Evolutionary conservation across 139 green algal genomes (phyloP).

Genomic region (Axilococcus clingmanii): DNA sequence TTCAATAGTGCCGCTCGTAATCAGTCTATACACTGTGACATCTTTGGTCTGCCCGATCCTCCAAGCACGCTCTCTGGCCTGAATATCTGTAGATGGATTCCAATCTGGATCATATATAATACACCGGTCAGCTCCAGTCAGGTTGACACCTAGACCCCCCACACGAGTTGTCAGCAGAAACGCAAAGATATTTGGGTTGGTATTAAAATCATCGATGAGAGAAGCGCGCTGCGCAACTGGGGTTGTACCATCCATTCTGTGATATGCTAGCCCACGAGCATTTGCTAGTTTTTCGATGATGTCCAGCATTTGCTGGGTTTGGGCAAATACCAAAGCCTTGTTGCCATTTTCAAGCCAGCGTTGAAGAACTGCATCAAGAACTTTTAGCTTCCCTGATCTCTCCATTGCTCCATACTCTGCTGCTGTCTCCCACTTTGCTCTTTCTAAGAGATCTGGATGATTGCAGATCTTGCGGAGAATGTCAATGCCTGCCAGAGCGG

Average conservation of each 20-base stretch:
- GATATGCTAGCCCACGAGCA: conserved; percentile 26
- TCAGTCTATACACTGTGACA: conserved; percentile 90
- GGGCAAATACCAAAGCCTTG: conserved; percentile 64
- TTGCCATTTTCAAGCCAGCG: conserved; percentile 52
- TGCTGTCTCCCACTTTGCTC: conserved; percentile 30
- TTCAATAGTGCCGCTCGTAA: conserved; percentile 94
- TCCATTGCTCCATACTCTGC: conserved; percentile 48
- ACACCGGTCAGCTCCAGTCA: conserved; percentile 88
- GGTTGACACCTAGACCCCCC: conserved; percentile 92
- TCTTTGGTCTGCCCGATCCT: conserved; percentile 86
- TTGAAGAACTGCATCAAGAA: conserved; percentile 58
- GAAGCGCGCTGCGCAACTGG: conserved; percentile 47
- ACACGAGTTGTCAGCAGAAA: conserved; percentile 97
- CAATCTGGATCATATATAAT: conserved; percentile 97
- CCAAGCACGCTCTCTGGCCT: conserved; percentile 92
- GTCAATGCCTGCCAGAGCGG: conserved; percentile 88
- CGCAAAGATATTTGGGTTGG: conserved; percentile 57
- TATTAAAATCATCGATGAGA: conserved; percentile 86
- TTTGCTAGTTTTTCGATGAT: conserved; percentile 75
- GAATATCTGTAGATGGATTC: conserved; percentile 87
- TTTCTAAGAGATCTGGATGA: conserved; percentile 93
- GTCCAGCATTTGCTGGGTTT: conserved; percentile 99
- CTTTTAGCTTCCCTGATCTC: conserved; percentile 77
- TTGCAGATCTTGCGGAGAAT: conserved; percentile 98
- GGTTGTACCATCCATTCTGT: conserved; percentile 92